Evolutionary conservation across 306 rosid species (phyloP).

Genomic region (Fagus crenata): DNA sequence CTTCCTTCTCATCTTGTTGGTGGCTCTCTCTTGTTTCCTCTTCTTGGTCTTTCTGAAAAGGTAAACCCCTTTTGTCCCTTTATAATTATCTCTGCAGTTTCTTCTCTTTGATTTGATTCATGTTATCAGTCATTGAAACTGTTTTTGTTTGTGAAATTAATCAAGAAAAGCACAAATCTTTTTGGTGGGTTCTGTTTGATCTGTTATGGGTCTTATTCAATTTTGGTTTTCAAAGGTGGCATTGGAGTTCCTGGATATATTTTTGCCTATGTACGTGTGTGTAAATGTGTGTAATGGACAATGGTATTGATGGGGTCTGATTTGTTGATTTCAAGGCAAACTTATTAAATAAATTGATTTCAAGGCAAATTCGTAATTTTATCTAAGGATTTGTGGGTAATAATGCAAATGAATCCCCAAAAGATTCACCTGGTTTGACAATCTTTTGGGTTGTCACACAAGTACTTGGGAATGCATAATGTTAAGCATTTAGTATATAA

Average conservation of each 20-base stretch:
- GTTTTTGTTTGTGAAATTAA: constrained; percentile 5
- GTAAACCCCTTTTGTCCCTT: constrained; percentile 29
- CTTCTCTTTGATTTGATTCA: not conserved
- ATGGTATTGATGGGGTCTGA: not conserved
- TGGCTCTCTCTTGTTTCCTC: constrained; percentile 1
- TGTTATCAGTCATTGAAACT: not conserved
- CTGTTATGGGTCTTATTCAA: constrained; percentile 17
- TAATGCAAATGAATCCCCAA: not conserved
- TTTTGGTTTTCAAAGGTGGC: constrained; percentile 6
- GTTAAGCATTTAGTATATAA: not conserved
- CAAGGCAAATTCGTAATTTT: not conserved
- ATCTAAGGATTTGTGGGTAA: not conserved
- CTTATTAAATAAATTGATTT: not conserved
- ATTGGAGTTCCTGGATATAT: constrained; percentile 7
- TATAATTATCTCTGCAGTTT: not conserved
- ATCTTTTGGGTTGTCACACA: not conserved
- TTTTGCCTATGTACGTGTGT: constrained; percentile 4
- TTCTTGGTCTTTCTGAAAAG: constrained; percentile 38
- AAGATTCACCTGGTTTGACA: not conserved
- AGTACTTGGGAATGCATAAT: not conserved
- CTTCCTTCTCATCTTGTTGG: not conserved
- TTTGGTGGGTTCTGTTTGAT: constrained; percentile 14
- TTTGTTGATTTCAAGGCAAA: not conserved
- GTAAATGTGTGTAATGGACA: not conserved
- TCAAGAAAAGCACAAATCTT: constrained; percentile 18